Evolutionary conservation across 805 yeast genomes (phyloP).

Genomic region (Jamesozyma spencerorum): DNA sequence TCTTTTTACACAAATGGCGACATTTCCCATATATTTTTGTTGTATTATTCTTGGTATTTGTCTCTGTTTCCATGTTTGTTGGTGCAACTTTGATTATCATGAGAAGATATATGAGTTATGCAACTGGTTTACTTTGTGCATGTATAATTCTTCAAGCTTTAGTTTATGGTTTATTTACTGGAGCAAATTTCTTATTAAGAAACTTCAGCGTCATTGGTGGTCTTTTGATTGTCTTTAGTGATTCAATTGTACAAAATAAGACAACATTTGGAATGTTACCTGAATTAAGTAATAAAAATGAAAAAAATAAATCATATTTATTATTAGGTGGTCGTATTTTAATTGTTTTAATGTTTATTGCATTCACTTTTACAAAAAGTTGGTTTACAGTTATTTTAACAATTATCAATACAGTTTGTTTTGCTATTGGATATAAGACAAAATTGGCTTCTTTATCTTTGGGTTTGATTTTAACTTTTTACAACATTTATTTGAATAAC

Average conservation of each 20-base stretch:
- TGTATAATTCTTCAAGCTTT: slow-evolving; percentile 79
- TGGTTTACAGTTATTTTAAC: slow-evolving; percentile 63
- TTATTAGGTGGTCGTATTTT: slow-evolving; percentile 81
- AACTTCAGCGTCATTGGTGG: slow-evolving; percentile 91
- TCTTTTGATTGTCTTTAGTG: slow-evolving; percentile 74
- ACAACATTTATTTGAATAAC: slow-evolving; percentile 73
- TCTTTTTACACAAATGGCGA: slow-evolving; percentile 70
- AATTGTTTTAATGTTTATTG: slow-evolving; percentile 73
- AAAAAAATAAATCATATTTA: slow-evolving; percentile 57
- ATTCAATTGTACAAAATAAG: slow-evolving; percentile 71
- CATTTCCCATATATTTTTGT: slow-evolving; percentile 72
- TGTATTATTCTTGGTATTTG: slow-evolving; percentile 53
- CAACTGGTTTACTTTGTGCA: slow-evolving; percentile 57
- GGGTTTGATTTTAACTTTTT: slow-evolving; percentile 60
- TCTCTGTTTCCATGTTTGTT: slow-evolving; percentile 58
- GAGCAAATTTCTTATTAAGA: slow-evolving; percentile 72
- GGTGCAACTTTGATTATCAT: slow-evolving; percentile 67
- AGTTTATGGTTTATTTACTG: slow-evolving; percentile 78
- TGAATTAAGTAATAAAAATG: slow-evolving; percentile 55
- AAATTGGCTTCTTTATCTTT: slow-evolving; percentile 69
- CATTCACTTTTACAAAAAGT: slow-evolving; percentile 67
- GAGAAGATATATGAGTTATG: slow-evolving; percentile 57
- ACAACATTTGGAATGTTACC: slow-evolving; percentile 40
- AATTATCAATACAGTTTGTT: slow-evolving; percentile 63
- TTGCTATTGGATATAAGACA: slow-evolving; percentile 88